Evolutionary conservation across 2,329 filamentous ascomycete genomes (phyloP), one percentile per base, ranked within the genome.

Genomic region (Bisporella sp.): DNA sequence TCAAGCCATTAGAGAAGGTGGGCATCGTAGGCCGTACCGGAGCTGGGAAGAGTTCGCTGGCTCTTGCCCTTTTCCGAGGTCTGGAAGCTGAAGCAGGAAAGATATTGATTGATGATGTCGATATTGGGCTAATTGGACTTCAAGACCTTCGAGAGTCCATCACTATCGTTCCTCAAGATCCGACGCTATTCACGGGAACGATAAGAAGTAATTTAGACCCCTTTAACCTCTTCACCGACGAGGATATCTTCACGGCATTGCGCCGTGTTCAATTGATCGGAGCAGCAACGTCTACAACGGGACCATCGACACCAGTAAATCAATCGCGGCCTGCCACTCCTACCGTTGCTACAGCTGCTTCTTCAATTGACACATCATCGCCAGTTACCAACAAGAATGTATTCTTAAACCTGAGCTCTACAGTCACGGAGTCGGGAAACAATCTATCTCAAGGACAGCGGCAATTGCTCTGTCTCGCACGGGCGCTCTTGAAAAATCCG

Each of bases 131-230:
- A 55, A 96, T 99, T 56, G 93, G 93, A 5, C 78, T 99, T n/a
- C 87, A 89, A 56, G 92, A 97, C 69, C 74, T 99, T 61, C 87
- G 93, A 49, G 87, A 95, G 70, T 85, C 88, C 44, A 95, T 99
- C 61, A 96, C 95, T 0, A 97, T 99, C 69, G 93, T 99, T 51
- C 93, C 93, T 31, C 93, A 99, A 72, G 93, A 99, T 65, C 93
- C 89, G 49, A 97, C 92, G 0, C 76, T 97, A 1, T 97, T 97
- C 70, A 91, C 84, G 11, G 92, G 92, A 57, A 96, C 91, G 0
- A 87, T 97, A 55, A 82, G 92, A 55, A 90, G 76, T 66, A 99
- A 99, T 65, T 77, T 99, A 28, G 93, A 99, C 66, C 93, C 93
- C 0, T 99, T 99, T 68, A 78, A 82, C 12, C 72, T 87, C 37